Percentiles rank a stretch among this genome's conserved stretches.
Evolutionary conservation across 2,329 filamentous ascomycete species (phyloP).

Genomic region (Arthrinium phaeospermum): DNA sequence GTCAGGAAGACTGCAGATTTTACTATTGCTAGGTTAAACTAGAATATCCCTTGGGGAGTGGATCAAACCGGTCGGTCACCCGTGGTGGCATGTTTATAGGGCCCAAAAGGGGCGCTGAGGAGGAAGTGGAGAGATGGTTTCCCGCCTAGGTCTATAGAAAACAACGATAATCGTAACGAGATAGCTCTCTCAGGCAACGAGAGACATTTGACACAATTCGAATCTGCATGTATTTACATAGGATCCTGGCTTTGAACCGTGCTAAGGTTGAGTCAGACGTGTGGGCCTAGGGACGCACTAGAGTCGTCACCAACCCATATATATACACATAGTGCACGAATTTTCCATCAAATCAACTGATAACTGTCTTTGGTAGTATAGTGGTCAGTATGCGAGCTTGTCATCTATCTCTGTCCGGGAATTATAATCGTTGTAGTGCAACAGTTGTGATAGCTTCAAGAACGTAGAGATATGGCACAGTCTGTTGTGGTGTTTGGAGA

Average conservation of each 20-base stretch:
- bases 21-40: no score
- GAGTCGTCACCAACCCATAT: not conserved
- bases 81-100: not conserved
- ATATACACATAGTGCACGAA: fast-evolving
- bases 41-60: no score
- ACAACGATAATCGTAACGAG: not conserved
- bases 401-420: not conserved
- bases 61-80: not conserved
- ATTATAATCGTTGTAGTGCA: no score
- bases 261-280: no score
- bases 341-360: not conserved
- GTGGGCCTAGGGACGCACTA: not conserved
- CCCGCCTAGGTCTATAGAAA: not conserved
- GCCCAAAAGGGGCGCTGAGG: not conserved
- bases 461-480: no score
- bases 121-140: no score
- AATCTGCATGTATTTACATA: not conserved
- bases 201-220: not conserved
- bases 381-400: constrained; percentile 7
- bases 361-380: not conserved
- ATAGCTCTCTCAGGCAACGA: not conserved
- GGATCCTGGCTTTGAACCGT: no score
- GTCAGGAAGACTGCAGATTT: not conserved
- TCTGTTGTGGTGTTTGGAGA: no score
- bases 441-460: no score